A percentile compares a stretch with the other conserved stretches of the same genome.
Conservation (phyloP, 2,329 filamentous ascomycete species). For the Sporothrix globosa region DNA sequence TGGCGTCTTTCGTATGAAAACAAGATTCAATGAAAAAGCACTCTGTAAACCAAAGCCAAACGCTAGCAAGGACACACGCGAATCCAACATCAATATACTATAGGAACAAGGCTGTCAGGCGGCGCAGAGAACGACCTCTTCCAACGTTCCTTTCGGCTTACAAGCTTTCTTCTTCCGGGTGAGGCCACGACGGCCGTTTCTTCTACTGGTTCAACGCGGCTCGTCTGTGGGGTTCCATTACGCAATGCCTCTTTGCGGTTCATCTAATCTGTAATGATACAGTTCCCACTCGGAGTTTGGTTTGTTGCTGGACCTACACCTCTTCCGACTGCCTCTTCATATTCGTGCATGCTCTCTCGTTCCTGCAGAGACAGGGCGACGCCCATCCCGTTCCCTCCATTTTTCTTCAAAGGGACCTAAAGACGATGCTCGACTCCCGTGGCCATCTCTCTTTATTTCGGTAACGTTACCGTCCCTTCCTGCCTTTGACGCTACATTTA, state of each 20-base stretch:
- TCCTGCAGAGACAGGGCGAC: not conserved
- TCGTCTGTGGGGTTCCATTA: constrained; percentile 24
- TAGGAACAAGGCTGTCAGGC: constrained; percentile 3
- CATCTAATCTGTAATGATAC: constrained; percentile 20
- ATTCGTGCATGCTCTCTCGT: not conserved
- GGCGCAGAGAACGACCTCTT: not conserved
- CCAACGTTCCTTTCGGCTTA: not conserved
- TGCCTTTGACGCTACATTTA: not conserved
- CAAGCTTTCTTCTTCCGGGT: not conserved
- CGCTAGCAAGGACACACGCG: not conserved
- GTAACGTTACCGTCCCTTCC: constrained; percentile 31
- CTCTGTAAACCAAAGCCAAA: not conserved
- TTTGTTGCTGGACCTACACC: not conserved
- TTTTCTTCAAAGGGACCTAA: not conserved
- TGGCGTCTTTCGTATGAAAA: too few species aligned
- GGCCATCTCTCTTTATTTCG: constrained; percentile 2
- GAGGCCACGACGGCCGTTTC: not conserved
- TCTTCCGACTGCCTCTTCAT: not conserved
- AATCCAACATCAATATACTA: not conserved
- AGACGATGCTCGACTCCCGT: too few species aligned
- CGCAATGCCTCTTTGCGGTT: constrained; percentile 28
- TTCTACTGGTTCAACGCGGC: constrained; percentile 5
- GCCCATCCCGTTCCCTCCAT: not conserved
- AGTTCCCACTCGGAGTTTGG: not conserved
- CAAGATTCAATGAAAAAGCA: not conserved